Percentiles rank a stretch among this genome's conserved stretches.
Conservation (phyloP, 805 yeast genomes). For the Hanseniaspora taiwanica region DNA sequence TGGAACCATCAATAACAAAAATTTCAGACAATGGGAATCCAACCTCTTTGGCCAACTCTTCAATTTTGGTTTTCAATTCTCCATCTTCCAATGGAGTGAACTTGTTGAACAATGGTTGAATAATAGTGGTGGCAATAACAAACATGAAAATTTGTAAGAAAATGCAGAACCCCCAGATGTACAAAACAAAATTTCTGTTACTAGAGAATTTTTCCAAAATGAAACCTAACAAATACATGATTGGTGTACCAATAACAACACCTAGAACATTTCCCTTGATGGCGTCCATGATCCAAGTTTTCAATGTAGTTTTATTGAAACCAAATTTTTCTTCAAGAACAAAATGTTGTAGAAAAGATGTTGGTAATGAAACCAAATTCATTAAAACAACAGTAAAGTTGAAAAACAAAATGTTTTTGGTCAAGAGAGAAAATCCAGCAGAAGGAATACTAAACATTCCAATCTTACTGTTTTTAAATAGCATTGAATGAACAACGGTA, state of each 20-base stretch:
- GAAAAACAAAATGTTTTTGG: constrained; percentile 59
- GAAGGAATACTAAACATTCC: no score
- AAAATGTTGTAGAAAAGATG: constrained; percentile 64
- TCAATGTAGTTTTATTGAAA: constrained; percentile 71
- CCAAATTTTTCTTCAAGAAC: constrained; percentile 88
- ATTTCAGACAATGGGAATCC: constrained; percentile 78
- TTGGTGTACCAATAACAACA: constrained; percentile 53
- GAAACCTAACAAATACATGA: constrained; percentile 62
- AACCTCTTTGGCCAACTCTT: constrained; percentile 59
- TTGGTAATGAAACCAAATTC: constrained; percentile 44
- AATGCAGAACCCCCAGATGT: constrained; percentile 60
- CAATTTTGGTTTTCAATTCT: constrained; percentile 70
- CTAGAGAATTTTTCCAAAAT: constrained; percentile 73
- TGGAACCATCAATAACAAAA: constrained; percentile 92
- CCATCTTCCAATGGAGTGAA: constrained; percentile 85
- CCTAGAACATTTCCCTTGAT: constrained; percentile 46
- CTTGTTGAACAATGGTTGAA: constrained; percentile 88
- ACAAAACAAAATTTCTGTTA: constrained; percentile 49
- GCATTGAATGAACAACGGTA: constrained; percentile 16
- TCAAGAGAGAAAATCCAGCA: constrained; percentile 41
- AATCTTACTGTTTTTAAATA: no score
- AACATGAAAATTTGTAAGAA: constrained; percentile 59
- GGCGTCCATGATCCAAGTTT: constrained; percentile 61
- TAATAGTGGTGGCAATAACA: constrained; percentile 70
- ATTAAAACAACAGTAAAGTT: constrained; percentile 30